Percentiles rank a stretch among this genome's conserved stretches.
phyloP scores from a whole-genome alignment of 2,329 filamentous ascomycete species.

The Trichoderma koningiopsis region DNA sequence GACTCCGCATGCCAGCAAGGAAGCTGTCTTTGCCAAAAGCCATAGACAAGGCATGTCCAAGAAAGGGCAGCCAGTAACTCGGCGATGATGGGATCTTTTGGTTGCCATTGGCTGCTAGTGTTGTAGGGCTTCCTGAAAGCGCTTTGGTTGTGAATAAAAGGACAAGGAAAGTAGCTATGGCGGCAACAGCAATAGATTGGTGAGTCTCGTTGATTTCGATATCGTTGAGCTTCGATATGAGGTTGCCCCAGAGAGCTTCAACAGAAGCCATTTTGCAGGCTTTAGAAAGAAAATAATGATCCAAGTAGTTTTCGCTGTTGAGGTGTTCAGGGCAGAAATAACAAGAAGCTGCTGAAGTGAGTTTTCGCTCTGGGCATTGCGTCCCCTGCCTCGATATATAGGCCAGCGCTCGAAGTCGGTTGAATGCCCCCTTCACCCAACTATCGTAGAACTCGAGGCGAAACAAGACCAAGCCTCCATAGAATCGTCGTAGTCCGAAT shows the following conservation, averaged over 20 bases:
- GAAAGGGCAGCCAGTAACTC: constrained; percentile 40
- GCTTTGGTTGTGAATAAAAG: constrained; percentile 35
- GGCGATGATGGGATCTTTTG: constrained; percentile 25
- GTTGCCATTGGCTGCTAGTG: neutral
- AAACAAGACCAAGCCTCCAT: constrained; percentile 3
- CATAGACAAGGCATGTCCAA: constrained; percentile 42
- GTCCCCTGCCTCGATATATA: constrained; percentile 12
- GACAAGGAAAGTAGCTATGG: constrained; percentile 33
- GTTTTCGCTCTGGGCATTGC: neutral
- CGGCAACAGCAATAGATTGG: constrained; percentile 31
- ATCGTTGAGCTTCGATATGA: constrained; percentile 24
- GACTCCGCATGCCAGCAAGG: constrained; percentile 36
- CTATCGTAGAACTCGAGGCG: neutral
- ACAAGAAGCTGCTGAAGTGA: neutral
- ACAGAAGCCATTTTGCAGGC: constrained; percentile 4
- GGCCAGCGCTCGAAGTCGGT: neutral
- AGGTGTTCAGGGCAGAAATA: neutral
- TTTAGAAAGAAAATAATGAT: neutral
- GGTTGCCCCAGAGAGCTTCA: constrained; percentile 1
- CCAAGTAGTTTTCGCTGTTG: neutral
- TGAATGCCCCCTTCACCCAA: neutral
- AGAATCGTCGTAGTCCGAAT: constrained; percentile 10
- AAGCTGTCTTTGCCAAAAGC: constrained; percentile 35
- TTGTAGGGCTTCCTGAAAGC: constrained; percentile 25
- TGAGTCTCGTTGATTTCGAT: constrained; percentile 28